Evolutionary conservation across 345 rosid genomes (phyloP).

Genomic region (Euclidium syriacum): DNA sequence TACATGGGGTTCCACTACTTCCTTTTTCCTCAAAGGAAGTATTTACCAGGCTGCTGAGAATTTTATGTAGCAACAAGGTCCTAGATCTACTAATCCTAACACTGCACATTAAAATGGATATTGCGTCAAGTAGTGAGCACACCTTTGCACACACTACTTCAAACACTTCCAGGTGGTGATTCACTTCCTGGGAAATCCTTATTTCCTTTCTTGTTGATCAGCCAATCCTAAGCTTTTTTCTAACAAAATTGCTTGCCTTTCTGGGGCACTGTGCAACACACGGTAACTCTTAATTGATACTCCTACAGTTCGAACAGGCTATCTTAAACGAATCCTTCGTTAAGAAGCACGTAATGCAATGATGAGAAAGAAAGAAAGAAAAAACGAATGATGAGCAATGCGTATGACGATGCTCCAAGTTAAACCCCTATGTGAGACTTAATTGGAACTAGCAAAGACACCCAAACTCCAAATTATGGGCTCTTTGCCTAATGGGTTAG

Average conservation of each 20-base stretch:
- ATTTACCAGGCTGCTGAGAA: slow-evolving; percentile 21
- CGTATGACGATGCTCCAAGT: slow-evolving; percentile 32
- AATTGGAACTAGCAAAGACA: slow-evolving; percentile 38
- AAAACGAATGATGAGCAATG: slow-evolving; percentile 22
- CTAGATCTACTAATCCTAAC: slow-evolving; percentile 60
- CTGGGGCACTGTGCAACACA: slow-evolving; percentile 31
- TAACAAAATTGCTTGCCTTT: slow-evolving; percentile 36
- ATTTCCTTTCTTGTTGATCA: slow-evolving; percentile 40
- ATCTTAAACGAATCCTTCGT: slow-evolving; percentile 43
- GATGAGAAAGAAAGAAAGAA: slow-evolving; percentile 30
- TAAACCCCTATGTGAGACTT: slow-evolving; percentile 57
- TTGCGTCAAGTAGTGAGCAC: slow-evolving; percentile 38
- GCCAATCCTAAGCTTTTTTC: slow-evolving; percentile 62
- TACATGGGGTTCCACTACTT: slow-evolving; percentile 34
- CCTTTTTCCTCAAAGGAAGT: slow-evolving; percentile 52
- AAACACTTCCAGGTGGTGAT: slow-evolving; percentile 34
- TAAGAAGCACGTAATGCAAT: slow-evolving; percentile 33
- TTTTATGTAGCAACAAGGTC: slow-evolving; percentile 41
- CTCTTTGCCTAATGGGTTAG: slow-evolving; percentile 38
- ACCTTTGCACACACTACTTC: slow-evolving; percentile 32
- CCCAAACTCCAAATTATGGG: slow-evolving; percentile 45
- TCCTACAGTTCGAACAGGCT: slow-evolving; percentile 39
- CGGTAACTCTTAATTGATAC: slow-evolving; percentile 31
- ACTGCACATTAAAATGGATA: slow-evolving; percentile 47
- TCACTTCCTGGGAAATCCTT: slow-evolving; percentile 46